phyloP scores from a whole-genome alignment of 1,284 basidiomycete genomes.

The Volvariella volvacea region DNA sequence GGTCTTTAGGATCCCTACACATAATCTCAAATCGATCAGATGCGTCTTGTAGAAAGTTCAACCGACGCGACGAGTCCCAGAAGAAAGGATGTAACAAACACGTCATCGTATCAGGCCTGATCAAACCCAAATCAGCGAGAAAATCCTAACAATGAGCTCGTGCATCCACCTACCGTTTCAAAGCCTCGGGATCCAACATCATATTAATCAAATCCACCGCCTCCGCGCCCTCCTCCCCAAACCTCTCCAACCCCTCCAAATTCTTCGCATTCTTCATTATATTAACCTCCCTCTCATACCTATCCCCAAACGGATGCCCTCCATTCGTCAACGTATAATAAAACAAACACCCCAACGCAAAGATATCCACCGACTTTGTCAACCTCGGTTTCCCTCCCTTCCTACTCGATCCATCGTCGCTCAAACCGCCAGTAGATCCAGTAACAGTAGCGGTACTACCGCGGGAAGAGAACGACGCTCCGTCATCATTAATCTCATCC shows the following conservation, averaged over 20 bases:
- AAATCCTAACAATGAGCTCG: conserved; percentile 1
- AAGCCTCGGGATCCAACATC: conserved; percentile 76
- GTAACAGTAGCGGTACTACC: conserved; percentile 51
- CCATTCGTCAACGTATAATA: conserved; percentile 88
- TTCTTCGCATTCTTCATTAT: conserved; percentile 77
- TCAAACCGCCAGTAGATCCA: conserved; percentile 20
- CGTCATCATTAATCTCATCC: conserved; percentile 62
- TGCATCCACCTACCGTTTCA: conserved; percentile 48
- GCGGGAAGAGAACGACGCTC: conserved; percentile 59
- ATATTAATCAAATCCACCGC: conserved; percentile 70
- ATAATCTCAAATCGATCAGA: conserved; percentile 98
- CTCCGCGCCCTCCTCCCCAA: conserved; percentile 90
- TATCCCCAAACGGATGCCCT: conserved; percentile 85
- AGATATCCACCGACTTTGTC: conserved; percentile 92
- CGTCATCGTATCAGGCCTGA: conserved; percentile 81
- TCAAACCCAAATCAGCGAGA: neutral
- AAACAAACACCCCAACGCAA: conserved; percentile 89
- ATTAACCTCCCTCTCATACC: conserved; percentile 88
- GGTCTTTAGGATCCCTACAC: conserved; percentile 85
- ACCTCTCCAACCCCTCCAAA: conserved; percentile 64
- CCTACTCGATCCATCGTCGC: conserved; percentile 15
- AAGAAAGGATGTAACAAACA: conserved; percentile 94
- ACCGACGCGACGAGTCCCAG: conserved; percentile 83
- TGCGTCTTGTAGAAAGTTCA: conserved; percentile 93
- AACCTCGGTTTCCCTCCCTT: conserved; percentile 46